Conservation (phyloP, 2,329 filamentous ascomycete species). For the Didymella glomerata region DNA sequence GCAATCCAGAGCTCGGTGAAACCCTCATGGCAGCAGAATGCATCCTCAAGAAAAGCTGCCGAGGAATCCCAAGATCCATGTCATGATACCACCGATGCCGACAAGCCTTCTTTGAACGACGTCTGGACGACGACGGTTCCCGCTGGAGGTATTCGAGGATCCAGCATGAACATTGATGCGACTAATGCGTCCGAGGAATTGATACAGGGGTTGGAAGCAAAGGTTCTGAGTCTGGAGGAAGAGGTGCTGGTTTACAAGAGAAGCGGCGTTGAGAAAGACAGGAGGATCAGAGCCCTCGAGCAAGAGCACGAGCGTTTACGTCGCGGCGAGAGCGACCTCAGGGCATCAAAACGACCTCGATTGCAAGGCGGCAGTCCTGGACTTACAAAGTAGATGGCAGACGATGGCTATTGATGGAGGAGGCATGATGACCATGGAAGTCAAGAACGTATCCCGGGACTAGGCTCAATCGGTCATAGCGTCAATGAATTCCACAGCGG, state of each 20-base stretch:
- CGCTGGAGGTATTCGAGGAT: not conserved
- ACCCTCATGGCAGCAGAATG: not conserved
- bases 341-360: not conserved
- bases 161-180: not conserved
- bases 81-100: not conserved
- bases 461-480: conserved; percentile 6
- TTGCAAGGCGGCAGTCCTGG: not conserved
- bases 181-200: not conserved
- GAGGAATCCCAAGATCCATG: not conserved
- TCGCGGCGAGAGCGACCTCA: not conserved
- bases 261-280: not conserved
- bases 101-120: not conserved
- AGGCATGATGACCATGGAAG: not conserved
- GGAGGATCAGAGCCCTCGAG: not conserved
- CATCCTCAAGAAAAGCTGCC: not conserved
- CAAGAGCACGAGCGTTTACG: not conserved
- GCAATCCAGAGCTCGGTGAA: no score
- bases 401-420: not conserved
- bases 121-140: not conserved
- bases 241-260: not conserved
- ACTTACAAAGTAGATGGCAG: not conserved
- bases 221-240: not conserved
- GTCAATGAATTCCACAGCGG: not conserved
- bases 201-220: not conserved
- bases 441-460: conserved; percentile 1